Evolutionary conservation across 78 protist species (phyloP), one percentile per base, ranked within the genome.

Genomic region (Cavenderia fasciculata): DNA sequence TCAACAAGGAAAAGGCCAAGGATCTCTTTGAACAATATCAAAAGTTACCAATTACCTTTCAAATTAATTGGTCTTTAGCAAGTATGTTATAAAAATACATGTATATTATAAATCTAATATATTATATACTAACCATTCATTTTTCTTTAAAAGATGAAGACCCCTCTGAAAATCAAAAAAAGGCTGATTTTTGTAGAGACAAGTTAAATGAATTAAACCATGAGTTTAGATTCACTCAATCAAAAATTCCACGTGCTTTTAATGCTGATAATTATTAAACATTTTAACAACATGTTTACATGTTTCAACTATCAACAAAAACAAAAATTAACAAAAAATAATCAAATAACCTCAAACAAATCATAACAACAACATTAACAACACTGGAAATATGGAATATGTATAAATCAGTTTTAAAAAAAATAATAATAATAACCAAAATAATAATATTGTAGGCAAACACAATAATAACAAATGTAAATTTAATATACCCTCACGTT

Each of bases 161-260:
- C 33, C 62, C 90, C 1, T 23, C 12, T 25, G 72, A 82, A 33
- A 82, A 82, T n/a, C 90, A 82, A 68, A 82, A 82, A 41, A 59
- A 41, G 7, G 90, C 90, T 56, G 90, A 82, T 33, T 82, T 82
- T n/a, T 82, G 90, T 25, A 82, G 90, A 82, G 90, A 82, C 47
- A 82, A 68, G 54, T 33, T 82, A 57, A 69, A 57, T 44, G 90
- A 82, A 68, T 57, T 82, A n/a, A 82, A 82, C 69, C 54, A 68
- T 41, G 73, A 66, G 6, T 43, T 68, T 57, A 27, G 33, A 12
- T 82, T 82, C 36, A 82, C 90, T 27, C 10, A 29, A 3, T 21
- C 38, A 6, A 82, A 82, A 29, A 82, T 82, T n/a, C 90, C 90
- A 68, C 65, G 90, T 68, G 90, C 90, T 19, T 82, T 82, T 78